Percentiles rank a stretch among this genome's conserved stretches.
Conservation (phyloP, 176 grass and related monocot genomes). For the Carex parvula region DNA sequence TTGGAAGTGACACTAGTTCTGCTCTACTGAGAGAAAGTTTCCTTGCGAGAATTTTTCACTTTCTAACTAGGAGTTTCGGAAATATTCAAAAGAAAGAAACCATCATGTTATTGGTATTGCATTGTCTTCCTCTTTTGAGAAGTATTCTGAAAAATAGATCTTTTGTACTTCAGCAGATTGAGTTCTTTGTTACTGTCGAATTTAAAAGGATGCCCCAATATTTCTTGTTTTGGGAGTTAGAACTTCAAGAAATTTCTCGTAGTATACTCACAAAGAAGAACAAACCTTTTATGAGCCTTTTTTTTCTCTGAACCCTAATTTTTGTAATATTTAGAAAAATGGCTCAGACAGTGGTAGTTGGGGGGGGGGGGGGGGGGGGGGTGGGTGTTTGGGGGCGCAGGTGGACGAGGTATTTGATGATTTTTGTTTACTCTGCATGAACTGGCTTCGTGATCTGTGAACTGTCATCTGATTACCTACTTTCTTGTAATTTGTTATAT, state of each 20-base stretch:
- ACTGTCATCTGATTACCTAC: neutral
- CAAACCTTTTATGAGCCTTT: neutral
- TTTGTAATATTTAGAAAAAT: conserved; percentile 1
- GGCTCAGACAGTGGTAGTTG: neutral
- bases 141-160: neutral
- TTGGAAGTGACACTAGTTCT: conserved; percentile 1
- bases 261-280: neutral
- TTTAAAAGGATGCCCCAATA: neutral
- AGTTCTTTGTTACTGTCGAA: neutral
- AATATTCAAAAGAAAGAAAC: neutral
- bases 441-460: neutral
- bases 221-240: neutral
- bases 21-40: neutral
- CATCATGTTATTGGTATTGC: neutral
- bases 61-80: neutral
- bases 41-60: neutral
- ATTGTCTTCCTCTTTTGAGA: neutral
- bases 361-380: neutral
- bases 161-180: neutral
- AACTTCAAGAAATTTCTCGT: neutral
- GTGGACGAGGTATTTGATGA: neutral
- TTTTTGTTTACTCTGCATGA: neutral
- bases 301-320: neutral
- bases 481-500: neutral
- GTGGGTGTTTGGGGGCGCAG: no score